Base-by-base conservation (phyloP, 768 basidiomycete genomes). In the Daedaleopsis sinensis region DNA sequence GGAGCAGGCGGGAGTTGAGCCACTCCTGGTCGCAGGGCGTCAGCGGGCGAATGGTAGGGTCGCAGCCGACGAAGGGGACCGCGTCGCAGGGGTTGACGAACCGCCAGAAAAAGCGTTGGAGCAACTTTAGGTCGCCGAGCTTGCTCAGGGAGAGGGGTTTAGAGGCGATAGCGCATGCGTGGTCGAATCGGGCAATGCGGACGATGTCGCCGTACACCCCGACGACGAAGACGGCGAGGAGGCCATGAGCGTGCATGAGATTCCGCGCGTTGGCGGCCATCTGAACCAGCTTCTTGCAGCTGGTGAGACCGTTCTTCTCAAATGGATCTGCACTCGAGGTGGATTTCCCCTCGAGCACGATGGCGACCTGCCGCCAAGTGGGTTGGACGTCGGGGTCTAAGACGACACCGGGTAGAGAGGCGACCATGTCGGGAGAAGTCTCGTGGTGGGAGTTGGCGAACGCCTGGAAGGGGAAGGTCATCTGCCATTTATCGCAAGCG, bases 161-260 rank as follows among this genome's bases (percentile, higher is more conserved):
- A 10, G 61, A 59, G 1, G 48, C 61, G 23, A 66, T 12, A 5
- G 58, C 58, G 5, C 53, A 50, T 2, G 65, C 51, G 48, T 50
- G 65, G 48, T 66, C 65, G 52, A 60, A 63, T 27, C 62, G 65
- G 11, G 35, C 49, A 24, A 66, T 47, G 16, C 61, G 65, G 8
- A 49, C 44, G 5, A 9, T 24, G 38, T 37, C n/a, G 35, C 61
- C 65, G 27, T 54, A 61, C 13, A 66, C n/a, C 1, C 61, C 61
- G 23, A 63, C n/a, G 11, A 46, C 35, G 55, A 60, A 60, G 27
- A 38, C 46, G 18, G 4, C 52, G 12, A 62, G 55, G 36, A 27
- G 21, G 21, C 52, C 55, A 13, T 65, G 60, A 12, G 42, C 52
- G n/a, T 46, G 23, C 16, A 65, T 15, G 21, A 61, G 37, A 19